These are phyloP conservation scores for Aspergillus terreus DNA, from an alignment of 2,329 filamentous ascomycete genomes.

Conservation along the genomic window DNA sequence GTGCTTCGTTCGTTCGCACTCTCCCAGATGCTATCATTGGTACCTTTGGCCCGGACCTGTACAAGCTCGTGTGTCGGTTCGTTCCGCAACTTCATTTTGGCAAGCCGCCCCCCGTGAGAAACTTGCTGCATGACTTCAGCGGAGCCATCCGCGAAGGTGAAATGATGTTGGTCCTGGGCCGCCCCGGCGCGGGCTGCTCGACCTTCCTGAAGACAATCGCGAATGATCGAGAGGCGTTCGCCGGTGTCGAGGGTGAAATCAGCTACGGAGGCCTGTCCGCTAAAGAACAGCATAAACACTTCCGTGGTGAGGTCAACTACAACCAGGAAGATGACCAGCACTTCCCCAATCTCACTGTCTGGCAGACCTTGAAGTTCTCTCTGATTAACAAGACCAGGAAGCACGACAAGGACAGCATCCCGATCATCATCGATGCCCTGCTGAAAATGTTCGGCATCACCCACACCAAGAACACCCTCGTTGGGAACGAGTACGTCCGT, in stretches of 20 bases:
- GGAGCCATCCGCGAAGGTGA: slow-evolving; percentile 65
- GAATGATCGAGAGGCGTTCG: slow-evolving; percentile 65
- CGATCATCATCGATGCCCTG: slow-evolving; percentile 65
- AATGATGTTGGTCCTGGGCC: slow-evolving; percentile 70
- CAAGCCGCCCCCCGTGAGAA: slow-evolving; percentile 48
- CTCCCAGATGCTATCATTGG: slow-evolving; percentile 70
- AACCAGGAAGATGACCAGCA: slow-evolving; percentile 75
- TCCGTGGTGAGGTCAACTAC: slow-evolving; percentile 73
- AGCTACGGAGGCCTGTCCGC: slow-evolving; percentile 69
- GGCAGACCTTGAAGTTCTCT: slow-evolving; percentile 73
- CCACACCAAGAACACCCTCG: slow-evolving; percentile 69
- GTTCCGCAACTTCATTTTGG: slow-evolving; percentile 50
- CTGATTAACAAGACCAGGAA: slow-evolving; percentile 72
- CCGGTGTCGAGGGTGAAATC: slow-evolving; percentile 64
- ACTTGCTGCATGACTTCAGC: slow-evolving; percentile 63
- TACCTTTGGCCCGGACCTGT: slow-evolving; percentile 78
- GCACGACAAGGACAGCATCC: slow-evolving; percentile 59
- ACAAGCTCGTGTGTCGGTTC: slow-evolving; percentile 57
- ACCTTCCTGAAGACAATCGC: slow-evolving; percentile 74
- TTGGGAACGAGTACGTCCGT: slow-evolving; percentile 69
- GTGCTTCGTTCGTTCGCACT: slow-evolving; percentile 66
- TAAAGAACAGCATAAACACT: slow-evolving; percentile 63
- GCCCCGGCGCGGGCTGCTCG: slow-evolving; percentile 70
- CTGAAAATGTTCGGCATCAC: slow-evolving; percentile 75
- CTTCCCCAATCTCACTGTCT: slow-evolving; percentile 69